phyloP scores from a whole-genome alignment of 768 basidiomycete genomes.

The Tricholoma sp. region DNA sequence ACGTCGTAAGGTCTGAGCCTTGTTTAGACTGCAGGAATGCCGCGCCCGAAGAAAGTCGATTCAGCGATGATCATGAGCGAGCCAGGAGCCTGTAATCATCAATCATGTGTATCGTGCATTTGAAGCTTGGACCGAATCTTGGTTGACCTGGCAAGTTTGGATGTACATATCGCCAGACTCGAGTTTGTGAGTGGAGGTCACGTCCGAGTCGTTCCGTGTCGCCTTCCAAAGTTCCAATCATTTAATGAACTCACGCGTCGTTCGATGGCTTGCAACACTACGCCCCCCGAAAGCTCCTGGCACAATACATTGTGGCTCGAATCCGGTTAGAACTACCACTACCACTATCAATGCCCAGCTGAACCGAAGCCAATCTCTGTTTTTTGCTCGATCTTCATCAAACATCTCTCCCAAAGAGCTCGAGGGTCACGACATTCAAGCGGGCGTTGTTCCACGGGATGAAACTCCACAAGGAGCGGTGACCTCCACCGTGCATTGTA shows the following conservation, averaged over 20 bases:
- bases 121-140: too few species aligned
- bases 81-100: too few species aligned
- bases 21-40: not conserved
- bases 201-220: too few species aligned
- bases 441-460: not conserved
- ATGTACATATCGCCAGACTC: too few species aligned
- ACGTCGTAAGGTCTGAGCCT: not conserved
- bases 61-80: too few species aligned
- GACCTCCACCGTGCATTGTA: not conserved
- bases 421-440: not conserved
- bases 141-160: too few species aligned
- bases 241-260: slow-evolving; percentile 3
- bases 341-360: not conserved
- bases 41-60: too few species aligned
- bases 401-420: not conserved
- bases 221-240: too few species aligned
- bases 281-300: not conserved
- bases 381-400: not conserved
- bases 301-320: not conserved
- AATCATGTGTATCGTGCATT: too few species aligned
- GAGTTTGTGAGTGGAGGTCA: too few species aligned
- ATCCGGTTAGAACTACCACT: not conserved
- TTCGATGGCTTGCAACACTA: not conserved
- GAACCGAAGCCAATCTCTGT: not conserved
- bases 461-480: not conserved